Evolutionary conservation across 1,284 basidiomycete genomes (phyloP), one percentile per base, ranked within the genome.

Genomic region (Cutaneotrichosporon cavernicola): DNA sequence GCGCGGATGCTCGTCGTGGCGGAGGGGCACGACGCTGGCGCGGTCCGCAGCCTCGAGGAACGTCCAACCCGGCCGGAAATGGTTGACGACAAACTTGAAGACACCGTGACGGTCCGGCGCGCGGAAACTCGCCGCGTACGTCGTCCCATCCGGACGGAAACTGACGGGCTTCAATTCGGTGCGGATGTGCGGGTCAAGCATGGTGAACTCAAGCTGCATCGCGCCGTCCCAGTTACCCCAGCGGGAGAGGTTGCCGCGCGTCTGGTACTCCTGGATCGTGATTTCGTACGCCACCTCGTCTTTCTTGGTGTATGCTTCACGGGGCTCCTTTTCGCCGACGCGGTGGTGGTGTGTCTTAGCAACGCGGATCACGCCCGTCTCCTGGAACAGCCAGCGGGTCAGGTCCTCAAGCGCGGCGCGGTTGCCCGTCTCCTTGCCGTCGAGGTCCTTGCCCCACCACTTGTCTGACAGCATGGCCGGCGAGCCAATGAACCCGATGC

Each of bases 41-140:
- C 87, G 90, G 9, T 88, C 89, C 3, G 88, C 85, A 61, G 88
- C 86, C 64, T 86, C 82, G 51, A 98, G 81, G 79, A 87, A 89
- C 21, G 88, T 86, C 83, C 86, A 87, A 59, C 95, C 95, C 74
- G 87, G 88, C 61, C 96, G 88, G 76, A 90, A 92, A 82, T 92
- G 89, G 80, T 95, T 86, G 52, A 97, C 82, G 31, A 91, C 84
- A 77, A 99, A 95, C 76, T 97, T 97, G 86, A 97, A 99, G 14
- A 99, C 97, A 52, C 97, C 96, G 77, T 99, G 97, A 63, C 93
- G 84, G 81, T 98, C 96, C 4, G 96, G 96, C 4, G 89, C 88
- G 50, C 87, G 87, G 86, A 99, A 95, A 2, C 85, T 86, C 4
- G 89, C 85, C 11, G 85, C 84, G 82, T 94, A 97, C 67, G 85